Percentiles rank a stretch among this genome's conserved stretches.
Conservation (phyloP, 345 rosid species). For the Hibiscus syriacus region DNA sequence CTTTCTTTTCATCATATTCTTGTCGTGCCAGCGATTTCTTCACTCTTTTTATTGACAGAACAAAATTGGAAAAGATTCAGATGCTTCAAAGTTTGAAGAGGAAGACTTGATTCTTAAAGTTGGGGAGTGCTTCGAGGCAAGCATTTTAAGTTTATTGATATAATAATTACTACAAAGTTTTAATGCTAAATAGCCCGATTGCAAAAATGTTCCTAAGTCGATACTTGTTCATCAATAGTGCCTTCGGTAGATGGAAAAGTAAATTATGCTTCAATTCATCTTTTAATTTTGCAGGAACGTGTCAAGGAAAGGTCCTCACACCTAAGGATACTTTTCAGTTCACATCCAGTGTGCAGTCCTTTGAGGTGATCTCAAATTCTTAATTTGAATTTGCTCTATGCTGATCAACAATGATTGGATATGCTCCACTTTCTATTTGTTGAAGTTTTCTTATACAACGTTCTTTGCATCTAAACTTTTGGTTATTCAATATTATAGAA, state of each 20-base stretch:
- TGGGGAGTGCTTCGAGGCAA: constrained; percentile 90
- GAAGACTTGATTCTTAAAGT: constrained; percentile 84
- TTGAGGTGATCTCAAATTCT: constrained; percentile 65
- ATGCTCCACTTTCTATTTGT: not conserved
- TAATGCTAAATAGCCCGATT: not conserved
- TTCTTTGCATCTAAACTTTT: constrained; percentile 11
- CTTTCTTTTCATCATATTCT: not conserved
- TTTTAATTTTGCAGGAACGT: constrained; percentile 52
- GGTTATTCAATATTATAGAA: constrained; percentile 34
- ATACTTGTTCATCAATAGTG: not conserved
- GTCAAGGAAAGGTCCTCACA: constrained; percentile 68
- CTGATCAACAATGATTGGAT: not conserved
- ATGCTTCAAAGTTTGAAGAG: constrained; percentile 50
- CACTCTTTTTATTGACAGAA: constrained; percentile 39
- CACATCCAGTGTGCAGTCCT: constrained; percentile 41
- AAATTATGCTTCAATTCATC: constrained; percentile 2
- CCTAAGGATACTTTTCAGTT: constrained; percentile 45
- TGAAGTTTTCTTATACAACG: constrained; percentile 11
- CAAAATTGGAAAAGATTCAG: constrained; percentile 78
- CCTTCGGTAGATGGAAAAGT: constrained; percentile 30
- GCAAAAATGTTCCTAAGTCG: constrained; percentile 10
- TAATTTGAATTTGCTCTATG: constrained; percentile 3
- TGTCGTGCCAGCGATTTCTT: constrained; percentile 9
- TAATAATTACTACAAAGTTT: not conserved
- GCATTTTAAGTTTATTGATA: constrained; percentile 16